Base-by-base conservation (phyloP, 148 eudicot species). In the Cornus controversa region DNA sequence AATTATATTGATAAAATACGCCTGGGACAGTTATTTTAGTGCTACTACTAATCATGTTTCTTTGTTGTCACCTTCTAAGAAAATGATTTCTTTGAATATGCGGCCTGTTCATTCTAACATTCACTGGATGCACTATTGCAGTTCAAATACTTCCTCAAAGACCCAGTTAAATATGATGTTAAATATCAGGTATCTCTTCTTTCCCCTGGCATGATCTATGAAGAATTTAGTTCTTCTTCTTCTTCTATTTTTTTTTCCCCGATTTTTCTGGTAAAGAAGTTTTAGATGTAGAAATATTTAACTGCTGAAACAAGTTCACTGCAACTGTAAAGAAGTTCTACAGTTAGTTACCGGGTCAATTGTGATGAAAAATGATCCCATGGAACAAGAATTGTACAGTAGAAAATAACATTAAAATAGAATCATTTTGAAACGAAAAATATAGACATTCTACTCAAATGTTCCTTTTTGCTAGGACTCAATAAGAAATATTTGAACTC, bases 161-260 rank as follows among this genome's bases (percentile, higher is more conserved):
- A 95, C 77, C 99, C 99, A 15, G 89, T 90, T 73, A 95, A 95
- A 83, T 89, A 95, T 42, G 99, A 95, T 72, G 97, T 95, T 76
- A 95, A 95, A 73, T 95, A 95, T 82, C 97, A 95, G 99, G 98
- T 95, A 87, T 16, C 42, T 37, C 71, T 14, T 45, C 68, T 67
- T 70, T 74, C 31, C 67, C 29, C 68, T 29, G 58, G 67, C 9
- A 76, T 20, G 20, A 67, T 7, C 63, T 54, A 10, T 20, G 20
- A 54, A 54, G 20, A 14, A 14, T 20, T 54, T 54, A 54, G 22
- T 20, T 20, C 34, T 31, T 31, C 34, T 31, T 31, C 34, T 31
- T 31, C 34, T 31, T 31, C 4, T 54, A 14, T 54, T 54, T 20
- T 54, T 54, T 14, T 5, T 54, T 60, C 25, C 25, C 64, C 4